Percentiles rank a stretch among this genome's conserved stretches.
Evolutionary conservation across 169 alveolate genomes (phyloP).

Genomic region (Plasmodium blacklocki): DNA sequence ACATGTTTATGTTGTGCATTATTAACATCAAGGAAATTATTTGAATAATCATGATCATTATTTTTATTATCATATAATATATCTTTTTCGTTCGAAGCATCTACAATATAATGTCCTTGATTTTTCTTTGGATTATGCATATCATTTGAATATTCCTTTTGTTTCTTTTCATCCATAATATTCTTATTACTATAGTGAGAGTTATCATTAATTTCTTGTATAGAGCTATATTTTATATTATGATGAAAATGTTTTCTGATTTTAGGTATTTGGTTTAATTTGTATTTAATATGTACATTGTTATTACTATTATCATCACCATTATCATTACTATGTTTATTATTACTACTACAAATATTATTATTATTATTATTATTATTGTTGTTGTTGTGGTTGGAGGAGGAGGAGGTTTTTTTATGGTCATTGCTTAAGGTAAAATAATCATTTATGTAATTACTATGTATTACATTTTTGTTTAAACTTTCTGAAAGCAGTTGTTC

Average conservation of each 20-base stretch:
- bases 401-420: too few relatives aligned
- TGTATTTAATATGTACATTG: conserved; percentile 51
- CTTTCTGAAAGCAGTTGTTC: conserved; percentile 29
- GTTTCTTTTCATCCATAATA: conserved; percentile 6
- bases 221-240: conserved; percentile 70
- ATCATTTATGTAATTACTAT: conserved; percentile 66
- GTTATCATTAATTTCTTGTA: conserved; percentile 62
- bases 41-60: conserved; percentile 12
- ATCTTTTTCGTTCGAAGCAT: conserved; percentile 1
- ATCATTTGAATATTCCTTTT: conserved; percentile 19
- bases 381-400: too few relatives aligned
- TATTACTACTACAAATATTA: too few relatives aligned
- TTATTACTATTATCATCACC: too few relatives aligned
- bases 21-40: not conserved
- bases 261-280: conserved; percentile 35
- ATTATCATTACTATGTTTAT: too few relatives aligned
- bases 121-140: conserved; percentile 3
- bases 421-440: conserved; percentile 48
- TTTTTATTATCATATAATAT: not conserved
- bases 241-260: conserved; percentile 14
- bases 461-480: conserved; percentile 12
- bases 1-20: not conserved
- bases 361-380: too few relatives aligned
- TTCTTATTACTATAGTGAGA: not conserved
- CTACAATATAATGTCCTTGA: not conserved